phyloP scores from a whole-genome alignment of 164 flowering plant genomes.

The Santalum album region DNA sequence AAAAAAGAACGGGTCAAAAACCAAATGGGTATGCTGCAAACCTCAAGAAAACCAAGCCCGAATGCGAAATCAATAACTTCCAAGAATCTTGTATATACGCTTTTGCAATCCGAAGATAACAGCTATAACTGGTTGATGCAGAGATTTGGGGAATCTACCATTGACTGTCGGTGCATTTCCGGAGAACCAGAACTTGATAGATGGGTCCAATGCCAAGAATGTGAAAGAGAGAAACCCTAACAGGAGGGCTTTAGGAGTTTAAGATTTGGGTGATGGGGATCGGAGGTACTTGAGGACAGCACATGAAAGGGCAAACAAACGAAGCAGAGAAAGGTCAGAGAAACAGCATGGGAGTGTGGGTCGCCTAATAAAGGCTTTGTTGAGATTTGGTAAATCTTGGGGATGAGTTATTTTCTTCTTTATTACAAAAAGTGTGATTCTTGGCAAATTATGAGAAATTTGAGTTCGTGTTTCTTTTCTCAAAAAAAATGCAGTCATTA shows the following conservation, averaged over 20 bases:
- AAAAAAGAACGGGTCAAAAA: too few relatives aligned
- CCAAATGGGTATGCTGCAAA: conserved; percentile 4
- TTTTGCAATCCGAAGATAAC: neutral
- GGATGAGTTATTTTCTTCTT: too few relatives aligned
- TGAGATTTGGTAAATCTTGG: too few relatives aligned
- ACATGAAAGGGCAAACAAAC: too few relatives aligned
- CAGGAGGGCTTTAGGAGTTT: neutral
- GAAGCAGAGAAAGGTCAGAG: too few relatives aligned
- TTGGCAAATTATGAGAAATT: too few relatives aligned
- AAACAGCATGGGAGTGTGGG: too few relatives aligned
- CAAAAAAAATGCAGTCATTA: too few relatives aligned
- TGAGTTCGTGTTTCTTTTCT: too few relatives aligned
- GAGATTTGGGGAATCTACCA: neutral
- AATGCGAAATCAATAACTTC: neutral
- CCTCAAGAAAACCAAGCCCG: neutral
- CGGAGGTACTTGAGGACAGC: neutral
- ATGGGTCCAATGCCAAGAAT: neutral
- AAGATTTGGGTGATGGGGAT: neutral
- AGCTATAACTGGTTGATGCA: neutral
- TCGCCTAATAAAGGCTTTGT: too few relatives aligned
- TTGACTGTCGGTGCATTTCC: neutral
- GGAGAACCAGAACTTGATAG: neutral
- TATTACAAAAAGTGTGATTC: too few relatives aligned
- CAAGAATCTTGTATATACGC: neutral
- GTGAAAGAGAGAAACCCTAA: neutral